phyloP scores from a whole-genome alignment of 139 green algal species.

The Pleodorina starrii region DNA sequence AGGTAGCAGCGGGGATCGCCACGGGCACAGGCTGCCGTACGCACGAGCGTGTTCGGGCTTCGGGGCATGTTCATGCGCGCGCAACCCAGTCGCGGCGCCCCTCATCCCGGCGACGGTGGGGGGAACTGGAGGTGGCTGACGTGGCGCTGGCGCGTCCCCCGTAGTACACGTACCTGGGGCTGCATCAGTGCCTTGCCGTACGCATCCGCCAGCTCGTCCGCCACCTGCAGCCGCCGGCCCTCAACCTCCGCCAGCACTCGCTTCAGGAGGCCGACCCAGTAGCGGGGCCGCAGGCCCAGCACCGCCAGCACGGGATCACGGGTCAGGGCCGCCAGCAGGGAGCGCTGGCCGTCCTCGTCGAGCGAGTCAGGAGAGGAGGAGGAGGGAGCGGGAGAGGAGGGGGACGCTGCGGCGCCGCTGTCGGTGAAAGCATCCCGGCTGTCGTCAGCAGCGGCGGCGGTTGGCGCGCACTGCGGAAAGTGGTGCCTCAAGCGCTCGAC shows the following conservation, averaged over 20 bases:
- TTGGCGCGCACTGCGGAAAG: too few species aligned
- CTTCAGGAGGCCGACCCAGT: constrained; percentile 3
- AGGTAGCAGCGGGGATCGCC: neutral
- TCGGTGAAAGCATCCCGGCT: too few species aligned
- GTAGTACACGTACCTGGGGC: neutral
- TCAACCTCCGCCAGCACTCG: constrained; percentile 36
- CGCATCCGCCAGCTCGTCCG: constrained; percentile 26
- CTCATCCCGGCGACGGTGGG: neutral
- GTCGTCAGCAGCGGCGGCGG: too few species aligned
- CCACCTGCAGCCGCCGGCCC: neutral
- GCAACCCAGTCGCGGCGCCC: too few species aligned
- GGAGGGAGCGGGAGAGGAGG: too few species aligned
- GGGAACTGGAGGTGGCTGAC: neutral
- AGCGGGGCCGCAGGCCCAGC: neutral
- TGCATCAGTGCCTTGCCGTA: neutral
- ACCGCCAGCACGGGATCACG: neutral
- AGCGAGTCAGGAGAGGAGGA: neutral
- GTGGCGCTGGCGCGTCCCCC: neutral
- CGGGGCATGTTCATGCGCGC: neutral
- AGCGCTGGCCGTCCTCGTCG: neutral
- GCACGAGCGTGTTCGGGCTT: neutral
- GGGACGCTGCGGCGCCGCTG: too few species aligned
- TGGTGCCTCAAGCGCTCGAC: too few species aligned
- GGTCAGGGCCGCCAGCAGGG: neutral
- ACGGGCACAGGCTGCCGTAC: neutral